Conservation (phyloP, 108 stramenopile species). For the Seminavis robusta region DNA sequence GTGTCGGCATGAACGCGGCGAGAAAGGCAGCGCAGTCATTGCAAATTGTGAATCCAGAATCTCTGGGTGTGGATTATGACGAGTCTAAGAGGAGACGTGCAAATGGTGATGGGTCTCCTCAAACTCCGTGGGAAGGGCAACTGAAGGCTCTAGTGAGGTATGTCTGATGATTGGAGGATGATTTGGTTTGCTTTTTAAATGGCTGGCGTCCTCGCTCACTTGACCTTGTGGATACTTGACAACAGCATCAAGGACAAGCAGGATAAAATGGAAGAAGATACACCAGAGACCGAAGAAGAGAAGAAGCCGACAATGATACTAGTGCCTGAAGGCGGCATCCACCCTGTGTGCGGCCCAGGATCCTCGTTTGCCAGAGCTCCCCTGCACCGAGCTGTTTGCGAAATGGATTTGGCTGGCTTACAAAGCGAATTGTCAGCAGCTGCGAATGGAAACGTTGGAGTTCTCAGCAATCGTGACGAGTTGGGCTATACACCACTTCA, state of each 20-base stretch:
- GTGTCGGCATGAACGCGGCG: constrained; percentile 1
- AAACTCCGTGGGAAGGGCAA: constrained; percentile 86
- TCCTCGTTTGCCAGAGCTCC: constrained; percentile 28
- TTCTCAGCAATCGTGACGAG: constrained; percentile 42
- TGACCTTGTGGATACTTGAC: too few relatives aligned
- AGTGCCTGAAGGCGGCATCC: constrained; percentile 16
- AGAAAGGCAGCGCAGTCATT: constrained; percentile 51
- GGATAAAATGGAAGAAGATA: not conserved
- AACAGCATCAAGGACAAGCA: too few relatives aligned
- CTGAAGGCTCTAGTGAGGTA: constrained; percentile 73
- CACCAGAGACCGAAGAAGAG: not conserved
- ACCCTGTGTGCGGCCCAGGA: constrained; percentile 34
- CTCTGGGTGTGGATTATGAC: constrained; percentile 41
- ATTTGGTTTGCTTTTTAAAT: not conserved
- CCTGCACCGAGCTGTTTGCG: constrained; percentile 70
- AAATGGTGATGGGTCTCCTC: constrained; percentile 57
- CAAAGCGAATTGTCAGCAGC: constrained; percentile 29
- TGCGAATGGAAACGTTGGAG: constrained; percentile 10
- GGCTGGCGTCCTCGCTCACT: too few relatives aligned
- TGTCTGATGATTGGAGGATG: not conserved
- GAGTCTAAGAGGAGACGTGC: constrained; percentile 14
- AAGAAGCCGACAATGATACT: not conserved
- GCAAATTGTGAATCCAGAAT: constrained; percentile 87
- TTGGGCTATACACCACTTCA: constrained; percentile 72
- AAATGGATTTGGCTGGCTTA: constrained; percentile 53